These are phyloP conservation scores for Mycena citricolor DNA, from an alignment of 1,284 basidiomycete genomes.

Conservation along the genomic window DNA sequence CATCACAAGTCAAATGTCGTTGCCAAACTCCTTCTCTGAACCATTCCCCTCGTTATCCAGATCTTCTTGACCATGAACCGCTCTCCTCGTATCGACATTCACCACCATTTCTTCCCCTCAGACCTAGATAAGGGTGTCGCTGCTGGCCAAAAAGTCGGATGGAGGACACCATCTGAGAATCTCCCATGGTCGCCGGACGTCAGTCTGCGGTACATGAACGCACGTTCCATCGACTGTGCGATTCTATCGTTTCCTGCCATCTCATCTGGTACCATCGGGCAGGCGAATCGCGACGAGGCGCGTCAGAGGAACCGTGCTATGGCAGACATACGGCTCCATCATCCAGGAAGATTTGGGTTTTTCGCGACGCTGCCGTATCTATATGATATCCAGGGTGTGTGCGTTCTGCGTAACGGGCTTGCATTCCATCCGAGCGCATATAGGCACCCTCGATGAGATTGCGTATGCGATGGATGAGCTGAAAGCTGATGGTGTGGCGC, in stretches of 20 bases:
- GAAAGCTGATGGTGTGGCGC: conserved; percentile 56
- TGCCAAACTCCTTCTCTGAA: not conserved
- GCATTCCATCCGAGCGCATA: conserved; percentile 1
- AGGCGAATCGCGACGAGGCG: conserved; percentile 42
- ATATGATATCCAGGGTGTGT: conserved; percentile 55
- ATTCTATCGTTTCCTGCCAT: conserved; percentile 66
- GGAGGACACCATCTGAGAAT: conserved; percentile 58
- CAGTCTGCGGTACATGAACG: conserved; percentile 61
- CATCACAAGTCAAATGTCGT: conserved; percentile 1
- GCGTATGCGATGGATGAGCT: conserved; percentile 56
- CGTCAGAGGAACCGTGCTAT: conserved; percentile 49
- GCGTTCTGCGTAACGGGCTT: not conserved
- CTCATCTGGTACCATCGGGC: conserved; percentile 40
- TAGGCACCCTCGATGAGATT: conserved; percentile 59
- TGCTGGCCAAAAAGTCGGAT: conserved; percentile 51
- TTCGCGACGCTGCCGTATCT: conserved; percentile 63
- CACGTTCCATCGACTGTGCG: conserved; percentile 51
- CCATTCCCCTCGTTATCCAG: not conserved
- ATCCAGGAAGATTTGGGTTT: conserved; percentile 63
- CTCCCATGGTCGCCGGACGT: conserved; percentile 62
- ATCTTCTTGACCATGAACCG: not conserved
- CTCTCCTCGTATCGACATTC: conserved; percentile 55
- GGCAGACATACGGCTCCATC: conserved; percentile 43
- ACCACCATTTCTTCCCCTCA: conserved; percentile 69
- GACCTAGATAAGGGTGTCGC: conserved; percentile 44